These are phyloP conservation scores for Amauroascus niger DNA, from an alignment of 2,329 filamentous ascomycete genomes.

Conservation along the genomic window DNA sequence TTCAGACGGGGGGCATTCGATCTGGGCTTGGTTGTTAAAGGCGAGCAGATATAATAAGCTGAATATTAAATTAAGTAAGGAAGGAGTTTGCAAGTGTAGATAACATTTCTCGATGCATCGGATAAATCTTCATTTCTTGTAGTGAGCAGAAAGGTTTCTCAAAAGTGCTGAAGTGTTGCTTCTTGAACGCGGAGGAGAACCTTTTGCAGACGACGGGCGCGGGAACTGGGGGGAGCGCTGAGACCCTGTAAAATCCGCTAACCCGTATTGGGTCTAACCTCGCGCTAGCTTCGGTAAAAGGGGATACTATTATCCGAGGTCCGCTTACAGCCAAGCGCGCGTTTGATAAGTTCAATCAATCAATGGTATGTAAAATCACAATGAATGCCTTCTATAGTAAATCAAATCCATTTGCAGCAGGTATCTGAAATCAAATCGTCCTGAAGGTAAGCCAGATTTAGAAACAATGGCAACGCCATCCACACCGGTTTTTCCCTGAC, in stretches of 20 bases:
- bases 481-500: conserved; percentile 36
- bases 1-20: background rate
- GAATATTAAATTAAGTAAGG: background rate
- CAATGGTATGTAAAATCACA: no score
- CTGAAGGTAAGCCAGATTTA: background rate
- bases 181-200: conserved; percentile 5
- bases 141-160: background rate
- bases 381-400: background rate
- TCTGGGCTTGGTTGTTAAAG: background rate
- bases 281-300: background rate
- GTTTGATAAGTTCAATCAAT: background rate
- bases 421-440: conserved; percentile 3
- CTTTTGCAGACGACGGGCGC: background rate
- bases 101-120: background rate
- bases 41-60: background rate
- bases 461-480: conserved; percentile 32
- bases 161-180: background rate
- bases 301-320: background rate
- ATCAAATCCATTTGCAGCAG: conserved; percentile 6
- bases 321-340: background rate
- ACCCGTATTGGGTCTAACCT: background rate
- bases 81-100: background rate
- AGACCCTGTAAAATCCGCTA: conserved; percentile 14
- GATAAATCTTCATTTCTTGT: background rate
- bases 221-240: conserved; percentile 6